These are phyloP conservation scores for Penicillium sp. DNA, from an alignment of 2,329 filamentous ascomycete species.

Conservation along the genomic window DNA sequence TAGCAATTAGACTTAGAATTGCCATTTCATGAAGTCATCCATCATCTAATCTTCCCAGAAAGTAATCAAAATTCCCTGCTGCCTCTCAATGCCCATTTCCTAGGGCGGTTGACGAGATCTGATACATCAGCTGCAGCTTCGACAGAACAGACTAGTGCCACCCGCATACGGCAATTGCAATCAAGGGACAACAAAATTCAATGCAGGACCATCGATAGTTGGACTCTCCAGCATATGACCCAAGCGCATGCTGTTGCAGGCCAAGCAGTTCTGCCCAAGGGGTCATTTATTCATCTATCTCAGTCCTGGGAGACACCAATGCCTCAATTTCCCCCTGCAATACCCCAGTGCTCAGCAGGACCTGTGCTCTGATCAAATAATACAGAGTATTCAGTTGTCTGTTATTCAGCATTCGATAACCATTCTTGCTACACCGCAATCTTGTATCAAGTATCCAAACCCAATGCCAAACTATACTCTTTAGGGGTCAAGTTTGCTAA, in stretches of 20 bases:
- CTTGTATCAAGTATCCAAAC: not conserved
- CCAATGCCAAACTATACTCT: not conserved
- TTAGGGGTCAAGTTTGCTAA: not conserved
- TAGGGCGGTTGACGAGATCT: not conserved
- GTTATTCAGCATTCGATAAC: not conserved
- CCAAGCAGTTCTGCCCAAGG: not conserved
- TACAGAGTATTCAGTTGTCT: not conserved
- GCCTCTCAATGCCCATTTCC: not conserved
- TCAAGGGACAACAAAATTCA: slow-evolving; percentile 3
- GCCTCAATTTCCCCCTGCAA: not conserved
- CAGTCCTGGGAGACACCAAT: not conserved
- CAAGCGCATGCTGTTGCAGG: not conserved
- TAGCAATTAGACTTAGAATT: not conserved
- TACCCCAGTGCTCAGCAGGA: not conserved
- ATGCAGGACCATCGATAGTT: slow-evolving; percentile 6
- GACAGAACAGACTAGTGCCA: not conserved
- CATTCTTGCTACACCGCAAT: not conserved
- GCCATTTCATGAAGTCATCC: not conserved
- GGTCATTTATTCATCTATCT: not conserved
- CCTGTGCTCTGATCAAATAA: not conserved
- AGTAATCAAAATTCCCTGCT: not conserved
- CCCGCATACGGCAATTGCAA: not conserved
- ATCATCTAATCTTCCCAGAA: not conserved
- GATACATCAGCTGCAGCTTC: slow-evolving; percentile 1
- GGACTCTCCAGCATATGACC: slow-evolving; percentile 2